Evolutionary conservation across 257 asterid species (phyloP).

Genomic region (Craterostigma plantagineum): DNA sequence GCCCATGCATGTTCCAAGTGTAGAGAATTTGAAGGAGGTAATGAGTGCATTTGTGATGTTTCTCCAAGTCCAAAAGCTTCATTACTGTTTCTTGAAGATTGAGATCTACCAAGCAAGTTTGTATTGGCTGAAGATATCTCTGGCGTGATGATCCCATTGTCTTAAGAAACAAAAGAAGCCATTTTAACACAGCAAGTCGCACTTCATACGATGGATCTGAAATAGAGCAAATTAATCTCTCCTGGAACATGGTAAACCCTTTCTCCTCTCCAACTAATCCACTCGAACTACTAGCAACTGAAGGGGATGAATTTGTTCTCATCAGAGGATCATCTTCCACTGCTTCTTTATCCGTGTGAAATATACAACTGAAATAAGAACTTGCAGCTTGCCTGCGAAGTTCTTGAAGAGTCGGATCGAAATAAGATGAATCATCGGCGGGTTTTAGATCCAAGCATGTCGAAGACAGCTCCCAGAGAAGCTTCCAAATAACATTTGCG

Average conservation of each 20-base stretch:
- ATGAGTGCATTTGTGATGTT: constrained; percentile 54
- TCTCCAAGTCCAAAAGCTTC: constrained; percentile 53
- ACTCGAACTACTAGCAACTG: constrained; percentile 9
- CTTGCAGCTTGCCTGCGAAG: constrained; percentile 80
- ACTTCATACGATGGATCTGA: constrained; percentile 77
- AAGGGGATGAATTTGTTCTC: constrained; percentile 17
- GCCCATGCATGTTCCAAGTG: constrained; percentile 51
- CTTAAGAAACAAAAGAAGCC: constrained; percentile 60
- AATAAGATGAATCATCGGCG: constrained; percentile 22
- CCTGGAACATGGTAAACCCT: constrained; percentile 32
- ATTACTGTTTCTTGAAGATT: constrained; percentile 40
- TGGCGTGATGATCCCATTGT: constrained; percentile 18
- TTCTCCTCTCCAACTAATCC: constrained; percentile 21
- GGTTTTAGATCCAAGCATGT: constrained; percentile 46
- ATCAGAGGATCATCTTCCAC: constrained; percentile 29
- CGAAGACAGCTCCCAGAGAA: constrained; percentile 57
- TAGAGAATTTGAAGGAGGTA: constrained; percentile 70
- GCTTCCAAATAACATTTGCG: constrained; percentile 38
- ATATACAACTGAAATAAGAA: constrained; percentile 69
- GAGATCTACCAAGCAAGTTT: constrained; percentile 25
- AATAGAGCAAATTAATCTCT: constrained; percentile 36
- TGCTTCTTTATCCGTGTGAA: constrained; percentile 35
- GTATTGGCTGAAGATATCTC: constrained; percentile 23
- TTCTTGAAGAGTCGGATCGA: constrained; percentile 69
- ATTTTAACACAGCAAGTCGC: constrained; percentile 63